Conservation (phyloP, 495 filamentous ascomycete genomes). For the Pyrenula massariospora region DNA sequence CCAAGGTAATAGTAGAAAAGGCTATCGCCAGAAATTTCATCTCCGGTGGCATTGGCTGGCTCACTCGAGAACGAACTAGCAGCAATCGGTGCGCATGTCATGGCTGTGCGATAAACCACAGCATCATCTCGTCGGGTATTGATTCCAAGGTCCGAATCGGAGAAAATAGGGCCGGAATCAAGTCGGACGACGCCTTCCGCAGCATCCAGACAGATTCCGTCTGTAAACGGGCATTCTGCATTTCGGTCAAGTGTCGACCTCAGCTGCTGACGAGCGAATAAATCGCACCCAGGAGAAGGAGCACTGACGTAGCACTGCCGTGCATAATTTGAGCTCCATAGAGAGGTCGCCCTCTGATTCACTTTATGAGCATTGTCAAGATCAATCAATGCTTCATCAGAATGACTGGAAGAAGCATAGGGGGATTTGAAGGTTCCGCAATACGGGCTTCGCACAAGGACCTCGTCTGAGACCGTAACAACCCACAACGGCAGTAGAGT, state of each 20-base stretch:
- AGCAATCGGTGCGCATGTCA: neutral
- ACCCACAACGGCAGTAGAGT: slow-evolving; percentile 21
- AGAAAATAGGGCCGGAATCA: slow-evolving; percentile 1
- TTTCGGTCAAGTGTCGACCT: neutral
- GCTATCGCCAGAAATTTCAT: neutral
- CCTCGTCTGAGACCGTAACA: slow-evolving; percentile 15
- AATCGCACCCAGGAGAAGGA: neutral
- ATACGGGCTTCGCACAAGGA: slow-evolving; percentile 6
- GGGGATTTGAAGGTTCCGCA: neutral
- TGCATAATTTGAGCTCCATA: neutral
- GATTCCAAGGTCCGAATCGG: slow-evolving; percentile 6
- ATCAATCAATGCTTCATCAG: neutral
- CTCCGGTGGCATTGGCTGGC: neutral
- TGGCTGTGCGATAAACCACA: slow-evolving; percentile 3
- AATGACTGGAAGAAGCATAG: neutral
- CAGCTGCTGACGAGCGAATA: neutral
- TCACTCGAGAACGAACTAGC: neutral
- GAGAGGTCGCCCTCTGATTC: neutral
- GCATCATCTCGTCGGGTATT: slow-evolving; percentile 2
- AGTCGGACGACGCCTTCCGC: neutral
- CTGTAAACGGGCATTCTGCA: neutral
- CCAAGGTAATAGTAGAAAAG: neutral
- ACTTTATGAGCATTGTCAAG: neutral
- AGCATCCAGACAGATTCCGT: neutral
- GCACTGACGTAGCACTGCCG: neutral